phyloP scores from a whole-genome alignment of 1,284 basidiomycete species.

The Fomitopsis pinicola region DNA sequence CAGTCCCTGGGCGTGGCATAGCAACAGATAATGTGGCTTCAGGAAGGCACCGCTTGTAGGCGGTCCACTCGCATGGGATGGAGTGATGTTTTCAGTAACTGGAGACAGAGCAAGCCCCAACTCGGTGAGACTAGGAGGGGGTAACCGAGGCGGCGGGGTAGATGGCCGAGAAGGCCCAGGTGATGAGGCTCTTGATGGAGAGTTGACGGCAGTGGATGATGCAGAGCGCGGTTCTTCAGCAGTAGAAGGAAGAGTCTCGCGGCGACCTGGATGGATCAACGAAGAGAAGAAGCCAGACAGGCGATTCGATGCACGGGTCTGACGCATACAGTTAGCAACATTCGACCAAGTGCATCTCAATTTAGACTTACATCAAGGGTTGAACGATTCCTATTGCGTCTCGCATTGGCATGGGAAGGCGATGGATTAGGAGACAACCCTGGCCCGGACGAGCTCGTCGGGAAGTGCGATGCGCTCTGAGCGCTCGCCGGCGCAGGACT shows the following conservation, averaged over 20 bases:
- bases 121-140: conserved; percentile 67
- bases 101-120: conserved; percentile 68
- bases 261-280: conserved; percentile 56
- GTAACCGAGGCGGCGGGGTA: conserved; percentile 67
- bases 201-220: conserved; percentile 19
- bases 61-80: conserved; percentile 72
- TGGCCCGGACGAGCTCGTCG: conserved; percentile 11
- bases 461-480: conserved; percentile 21
- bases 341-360: conserved; percentile 1
- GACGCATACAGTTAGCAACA: conserved; percentile 16
- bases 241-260: conserved; percentile 40
- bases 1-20: conserved; percentile 78
- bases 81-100: conserved; percentile 61
- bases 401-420: conserved; percentile 12
- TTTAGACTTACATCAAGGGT: conserved; percentile 22
- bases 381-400: conserved; percentile 21
- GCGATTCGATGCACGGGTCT: conserved; percentile 63
- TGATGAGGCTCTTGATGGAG: conserved; percentile 46
- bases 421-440: conserved; percentile 16
- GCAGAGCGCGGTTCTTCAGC: conserved; percentile 21
- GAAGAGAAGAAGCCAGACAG: conserved; percentile 79
- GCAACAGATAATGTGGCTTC: conserved; percentile 72
- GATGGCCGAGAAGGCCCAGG: conserved; percentile 45
- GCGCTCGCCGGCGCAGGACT: conserved; percentile 24
- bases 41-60: conserved; percentile 75